Percentiles rank a stretch among this genome's conserved stretches.
These are phyloP conservation scores for Circinella umbellata DNA, from an alignment of 371 early-diverging fungal species.

Conservation along the genomic window DNA sequence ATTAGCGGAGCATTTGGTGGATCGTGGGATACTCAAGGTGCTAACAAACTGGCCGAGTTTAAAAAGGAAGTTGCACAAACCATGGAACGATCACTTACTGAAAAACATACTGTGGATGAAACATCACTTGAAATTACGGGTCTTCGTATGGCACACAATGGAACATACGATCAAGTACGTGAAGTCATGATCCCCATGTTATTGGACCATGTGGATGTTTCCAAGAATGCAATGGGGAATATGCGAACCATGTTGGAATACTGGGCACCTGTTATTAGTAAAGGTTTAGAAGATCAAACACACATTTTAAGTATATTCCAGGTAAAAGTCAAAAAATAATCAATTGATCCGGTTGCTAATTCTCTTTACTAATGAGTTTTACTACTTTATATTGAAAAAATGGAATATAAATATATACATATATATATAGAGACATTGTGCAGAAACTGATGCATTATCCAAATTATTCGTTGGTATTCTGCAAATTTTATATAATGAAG, in stretches of 20 bases:
- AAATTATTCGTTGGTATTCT: constrained; percentile 69
- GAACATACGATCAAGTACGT: constrained; percentile 81
- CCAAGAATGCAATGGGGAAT: constrained; percentile 38
- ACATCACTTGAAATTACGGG: constrained; percentile 89
- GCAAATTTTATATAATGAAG: constrained; percentile 77
- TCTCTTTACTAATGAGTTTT: too few relatives aligned
- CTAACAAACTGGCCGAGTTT: constrained; percentile 66
- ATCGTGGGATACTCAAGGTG: constrained; percentile 36
- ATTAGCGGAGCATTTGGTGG: constrained; percentile 35
- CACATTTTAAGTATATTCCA: constrained; percentile 72
- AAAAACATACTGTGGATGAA: constrained; percentile 77
- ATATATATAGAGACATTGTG: constrained; percentile 42
- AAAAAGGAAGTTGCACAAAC: constrained; percentile 81
- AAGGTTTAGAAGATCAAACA: constrained; percentile 77
- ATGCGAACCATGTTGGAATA: constrained; percentile 55
- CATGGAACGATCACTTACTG: constrained; percentile 79
- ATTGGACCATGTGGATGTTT: constrained; percentile 60
- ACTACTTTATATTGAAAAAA: too few relatives aligned
- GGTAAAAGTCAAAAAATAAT: constrained; percentile 23
- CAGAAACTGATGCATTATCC: constrained; percentile 44
- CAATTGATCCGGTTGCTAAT: too few relatives aligned
- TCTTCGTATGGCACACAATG: constrained; percentile 88
- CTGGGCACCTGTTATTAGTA: constrained; percentile 76
- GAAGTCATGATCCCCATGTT: constrained; percentile 72
- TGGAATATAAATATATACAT: too few relatives aligned